Evolutionary conservation across 805 yeast species (phyloP), one percentile per base, ranked within the genome.

Genomic region (Sporopachydermia lactativora): DNA sequence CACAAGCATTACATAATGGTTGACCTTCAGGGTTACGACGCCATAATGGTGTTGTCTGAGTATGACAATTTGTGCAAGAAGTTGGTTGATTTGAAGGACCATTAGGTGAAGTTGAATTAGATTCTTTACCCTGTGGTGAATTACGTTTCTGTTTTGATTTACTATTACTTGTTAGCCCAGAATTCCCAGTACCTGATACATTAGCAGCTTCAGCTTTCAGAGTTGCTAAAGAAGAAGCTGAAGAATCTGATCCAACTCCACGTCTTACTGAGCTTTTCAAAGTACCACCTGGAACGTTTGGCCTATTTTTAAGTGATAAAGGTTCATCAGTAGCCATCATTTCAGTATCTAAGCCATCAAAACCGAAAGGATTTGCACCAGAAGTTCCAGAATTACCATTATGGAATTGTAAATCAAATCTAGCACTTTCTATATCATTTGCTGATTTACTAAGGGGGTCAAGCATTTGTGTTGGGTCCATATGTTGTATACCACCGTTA

Each of bases 1-100:
- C 98, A 64, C 98, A 89, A 0, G 98, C 97, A 58, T 89, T 89
- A 62, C 97, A 89, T 44, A 89, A 64, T 0, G 96, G 94, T 52
- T 83, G 80, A 2, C 96, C 96, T 44, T 82, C 83, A 0, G 94
- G 86, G 51, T 85, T 84, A 39, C 96, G 68, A 50, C 98, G 67
- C 98, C 98, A 89, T 14, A 89, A 59, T 1, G 98, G 98, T 0
- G 98, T 89, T 14, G 94, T 86, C 47, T 71, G 75, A 0, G 98
- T 89, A 52, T 81, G 78, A 59, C 98, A 89, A 60, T 89, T 89
- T 11, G 84, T 75, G 58, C 96, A 86, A 37, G 62, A 64, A 2
- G 64, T 66, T 5, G 58, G 64, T 6, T 57, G 59, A 40, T 59
- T 59, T 39, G 28, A 17, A 15, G 35, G n/a, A 15, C 11, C 16